Percentiles rank a stretch among this genome's conserved stretches.
Conservation (phyloP, 176 grass and related monocot species). For the Bolboschoenus planiculmis region DNA sequence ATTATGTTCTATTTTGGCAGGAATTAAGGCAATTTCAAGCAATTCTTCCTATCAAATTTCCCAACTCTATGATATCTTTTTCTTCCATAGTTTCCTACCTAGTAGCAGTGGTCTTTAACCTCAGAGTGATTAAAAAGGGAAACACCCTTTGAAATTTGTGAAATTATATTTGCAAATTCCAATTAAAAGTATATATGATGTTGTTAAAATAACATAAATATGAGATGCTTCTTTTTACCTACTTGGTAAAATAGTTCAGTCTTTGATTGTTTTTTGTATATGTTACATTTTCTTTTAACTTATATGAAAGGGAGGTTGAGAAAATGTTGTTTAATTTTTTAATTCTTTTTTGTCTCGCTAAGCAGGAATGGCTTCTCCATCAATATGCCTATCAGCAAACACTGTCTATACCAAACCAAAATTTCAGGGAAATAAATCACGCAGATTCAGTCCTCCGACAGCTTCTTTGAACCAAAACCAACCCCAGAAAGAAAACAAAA, state of each 20-base stretch:
- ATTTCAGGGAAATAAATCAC: constrained; percentile 36
- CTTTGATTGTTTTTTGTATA: not conserved
- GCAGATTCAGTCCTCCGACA: constrained; percentile 36
- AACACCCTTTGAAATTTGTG: not conserved
- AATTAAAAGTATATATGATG: not conserved
- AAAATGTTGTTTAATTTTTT: not conserved
- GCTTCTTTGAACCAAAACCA: constrained; percentile 58
- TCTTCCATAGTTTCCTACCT: not conserved
- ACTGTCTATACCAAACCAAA: constrained; percentile 36
- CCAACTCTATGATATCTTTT: not conserved
- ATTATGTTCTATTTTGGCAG: not conserved
- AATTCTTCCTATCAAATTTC: not conserved
- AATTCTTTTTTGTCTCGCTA: constrained; percentile 19
- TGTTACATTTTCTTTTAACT: not conserved
- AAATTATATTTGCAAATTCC: not conserved
- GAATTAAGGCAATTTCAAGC: not conserved
- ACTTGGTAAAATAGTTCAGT: not conserved
- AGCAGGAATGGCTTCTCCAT: constrained; percentile 60
- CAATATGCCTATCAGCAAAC: constrained; percentile 50
- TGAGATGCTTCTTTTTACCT: not conserved
- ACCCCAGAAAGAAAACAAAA: constrained; percentile 27
- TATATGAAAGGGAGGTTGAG: not conserved
- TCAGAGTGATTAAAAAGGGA: not conserved
- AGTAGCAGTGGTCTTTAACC: not conserved
- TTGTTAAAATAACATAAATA: not conserved